Percentiles rank a stretch among this genome's conserved stretches.
Conservation (phyloP, 1,284 basidiomycete species). For the Kwoniella shivajii region DNA sequence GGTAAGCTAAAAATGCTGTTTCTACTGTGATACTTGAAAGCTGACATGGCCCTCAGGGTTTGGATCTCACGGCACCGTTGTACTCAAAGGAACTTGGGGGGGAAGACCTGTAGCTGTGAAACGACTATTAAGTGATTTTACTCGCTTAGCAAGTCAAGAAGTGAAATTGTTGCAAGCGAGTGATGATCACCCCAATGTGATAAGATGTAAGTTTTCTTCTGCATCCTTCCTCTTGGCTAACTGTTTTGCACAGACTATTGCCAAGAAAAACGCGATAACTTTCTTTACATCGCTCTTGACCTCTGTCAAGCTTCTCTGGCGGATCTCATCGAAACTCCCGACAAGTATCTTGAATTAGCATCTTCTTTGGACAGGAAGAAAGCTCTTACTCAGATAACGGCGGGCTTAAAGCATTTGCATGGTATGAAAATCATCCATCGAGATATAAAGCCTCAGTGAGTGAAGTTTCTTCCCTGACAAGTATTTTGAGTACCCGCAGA, state of each 20-base stretch:
- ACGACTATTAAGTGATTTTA: conserved; percentile 91
- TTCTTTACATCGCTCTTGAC: conserved; percentile 96
- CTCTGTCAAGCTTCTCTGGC: conserved; percentile 92
- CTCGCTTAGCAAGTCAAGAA: conserved; percentile 90
- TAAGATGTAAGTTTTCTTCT: conserved; percentile 63
- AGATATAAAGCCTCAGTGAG: conserved; percentile 90
- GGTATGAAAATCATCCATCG: conserved; percentile 95
- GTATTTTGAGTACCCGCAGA: neutral
- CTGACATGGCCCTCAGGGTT: conserved; percentile 66
- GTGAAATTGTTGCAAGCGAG: conserved; percentile 92
- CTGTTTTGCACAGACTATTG: conserved; percentile 67
- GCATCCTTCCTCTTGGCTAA: neutral
- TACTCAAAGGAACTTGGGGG: conserved; percentile 90
- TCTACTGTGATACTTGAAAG: conserved; percentile 1
- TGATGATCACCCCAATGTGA: conserved; percentile 97
- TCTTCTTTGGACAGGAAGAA: conserved; percentile 85
- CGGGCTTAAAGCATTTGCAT: conserved; percentile 87
- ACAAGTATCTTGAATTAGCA: conserved; percentile 61
- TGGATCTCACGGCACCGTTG: conserved; percentile 95
- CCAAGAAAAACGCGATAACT: conserved; percentile 89
- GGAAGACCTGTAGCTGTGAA: conserved; percentile 96
- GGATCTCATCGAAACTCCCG: conserved; percentile 84
- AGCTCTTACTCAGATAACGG: conserved; percentile 82
- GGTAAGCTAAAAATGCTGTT: conserved; percentile 58
- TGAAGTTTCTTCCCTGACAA: conserved; percentile 1